Evolutionary conservation across 2,329 filamentous ascomycete genomes (phyloP).

Genomic region (Verticillium zaregamsianum): DNA sequence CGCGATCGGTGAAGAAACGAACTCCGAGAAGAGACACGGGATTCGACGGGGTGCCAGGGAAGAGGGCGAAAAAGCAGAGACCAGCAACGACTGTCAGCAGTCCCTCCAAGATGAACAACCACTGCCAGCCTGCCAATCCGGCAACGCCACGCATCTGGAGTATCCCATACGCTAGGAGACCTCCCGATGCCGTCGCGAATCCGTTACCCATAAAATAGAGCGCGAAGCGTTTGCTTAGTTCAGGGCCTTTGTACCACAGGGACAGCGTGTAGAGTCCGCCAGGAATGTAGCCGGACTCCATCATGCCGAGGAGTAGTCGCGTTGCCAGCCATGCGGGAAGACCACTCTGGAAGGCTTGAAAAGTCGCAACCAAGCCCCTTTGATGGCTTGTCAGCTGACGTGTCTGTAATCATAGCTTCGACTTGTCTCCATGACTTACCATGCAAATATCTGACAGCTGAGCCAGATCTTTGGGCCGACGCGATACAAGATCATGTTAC

Average conservation of each 20-base stretch:
- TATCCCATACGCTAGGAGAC: constrained; percentile 50
- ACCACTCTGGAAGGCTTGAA: constrained; percentile 19
- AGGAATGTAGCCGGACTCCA: constrained; percentile 47
- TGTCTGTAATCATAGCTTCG: not conserved
- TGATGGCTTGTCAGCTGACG: not conserved
- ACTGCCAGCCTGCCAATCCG: constrained; percentile 8
- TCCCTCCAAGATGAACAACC: constrained; percentile 21
- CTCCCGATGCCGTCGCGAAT: constrained; percentile 56
- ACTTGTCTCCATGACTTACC: not conserved
- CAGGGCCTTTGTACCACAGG: constrained; percentile 58
- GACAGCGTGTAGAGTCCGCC: constrained; percentile 52
- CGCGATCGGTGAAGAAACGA: not conserved
- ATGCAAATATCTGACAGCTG: constrained; percentile 24
- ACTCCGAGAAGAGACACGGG: not conserved
- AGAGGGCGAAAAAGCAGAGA: not conserved
- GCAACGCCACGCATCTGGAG: constrained; percentile 29
- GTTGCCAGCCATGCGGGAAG: constrained; percentile 25
- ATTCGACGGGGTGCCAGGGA: not conserved
- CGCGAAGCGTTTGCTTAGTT: constrained; percentile 52
- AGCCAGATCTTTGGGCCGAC: constrained; percentile 24
- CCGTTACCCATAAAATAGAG: constrained; percentile 55
- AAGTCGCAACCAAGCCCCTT: constrained; percentile 24
- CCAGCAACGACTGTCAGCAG: constrained; percentile 1
- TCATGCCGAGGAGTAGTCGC: constrained; percentile 44
- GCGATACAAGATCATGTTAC: constrained; percentile 24